Conservation (phyloP, 352 stramenopile species). For the Phytophthora citricola region DNA sequence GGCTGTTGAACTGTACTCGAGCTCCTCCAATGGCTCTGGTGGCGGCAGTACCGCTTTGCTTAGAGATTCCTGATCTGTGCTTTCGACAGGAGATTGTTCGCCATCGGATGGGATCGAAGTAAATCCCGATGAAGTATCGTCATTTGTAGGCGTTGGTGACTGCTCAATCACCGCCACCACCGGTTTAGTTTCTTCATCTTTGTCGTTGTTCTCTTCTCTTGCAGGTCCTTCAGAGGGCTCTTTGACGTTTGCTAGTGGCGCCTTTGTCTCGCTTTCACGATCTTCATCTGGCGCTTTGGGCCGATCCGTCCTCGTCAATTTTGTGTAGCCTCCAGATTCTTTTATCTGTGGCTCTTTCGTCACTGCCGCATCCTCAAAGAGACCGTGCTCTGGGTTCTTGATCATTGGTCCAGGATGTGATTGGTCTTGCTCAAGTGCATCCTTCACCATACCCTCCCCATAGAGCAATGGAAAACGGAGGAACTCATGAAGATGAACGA, state of each 20-base stretch:
- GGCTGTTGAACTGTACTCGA: neutral
- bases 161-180: neutral
- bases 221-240: neutral
- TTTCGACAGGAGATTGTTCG: constrained; percentile 17
- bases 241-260: neutral
- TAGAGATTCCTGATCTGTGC: constrained; percentile 32
- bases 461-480: constrained; percentile 52
- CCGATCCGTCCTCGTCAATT: constrained; percentile 21
- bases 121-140: neutral
- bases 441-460: constrained; percentile 40
- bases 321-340: constrained; percentile 24
- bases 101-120: neutral
- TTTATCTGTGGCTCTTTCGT: constrained; percentile 11
- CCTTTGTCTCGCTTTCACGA: constrained; percentile 7
- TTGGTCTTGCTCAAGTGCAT: constrained; percentile 43
- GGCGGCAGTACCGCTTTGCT: constrained; percentile 4
- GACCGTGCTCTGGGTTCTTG: constrained; percentile 18
- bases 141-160: neutral
- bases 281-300: constrained; percentile 9
- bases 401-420: constrained; percentile 21
- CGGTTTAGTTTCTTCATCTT: constrained; percentile 3
- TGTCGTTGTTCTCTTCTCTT: neutral
- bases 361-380: neutral
- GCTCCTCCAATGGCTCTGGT: constrained; percentile 2
- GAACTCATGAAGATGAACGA: constrained; percentile 67